Base-by-base conservation (phyloP, 345 rosid species). In the Lumnitzera littorea region DNA sequence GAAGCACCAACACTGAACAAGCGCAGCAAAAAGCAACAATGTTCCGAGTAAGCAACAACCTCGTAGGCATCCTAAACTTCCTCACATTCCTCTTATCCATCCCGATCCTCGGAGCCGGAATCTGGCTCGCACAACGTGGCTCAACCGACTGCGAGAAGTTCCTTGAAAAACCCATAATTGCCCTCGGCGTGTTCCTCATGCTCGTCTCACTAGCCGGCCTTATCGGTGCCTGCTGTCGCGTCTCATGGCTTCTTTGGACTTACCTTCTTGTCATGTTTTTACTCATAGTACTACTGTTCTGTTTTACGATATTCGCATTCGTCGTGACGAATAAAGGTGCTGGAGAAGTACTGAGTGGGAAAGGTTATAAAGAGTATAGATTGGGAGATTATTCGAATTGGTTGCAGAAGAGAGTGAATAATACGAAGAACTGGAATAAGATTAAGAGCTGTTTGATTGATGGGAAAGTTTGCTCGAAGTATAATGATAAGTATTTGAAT, bases 251-350 rank as follows among this genome's bases (percentile, higher is more conserved):
- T 11, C 82, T 92, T 25, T 87, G 98, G 97, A 0, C 81, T 24
- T 87, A 92, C 76, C 87, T 89, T 13, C 53, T 84, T 13, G 91
- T 85, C 15, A 87, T 85, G 98, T 89, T 87, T 77, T 36, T 89
- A 58, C 73, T 85, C 62, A 89, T 89, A 23, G 57, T 92, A 48
- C 4, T 80, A 48, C 72, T 84, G 49, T 62, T 87, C 74, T 74
- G 80, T 66, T 85, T 89, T 80, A 92, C 97, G 14, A 74, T 87
- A 71, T 81, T 89, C 57, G 88, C 96, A 16, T 92, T 92, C 58
- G 78, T 71, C 1, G 90, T 89, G 64, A 89, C 91, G 24, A 87
- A 77, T 64, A 87, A 87, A 66, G 97, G 98, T 15, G 91, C 98
- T 2, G 96, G 96, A 2, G 53, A 77, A 46, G 82, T 31, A 3